Evolutionary conservation across 306 rosid genomes (phyloP), one percentile per base, ranked within the genome.

Genomic region (Phaseolus lunatus): DNA sequence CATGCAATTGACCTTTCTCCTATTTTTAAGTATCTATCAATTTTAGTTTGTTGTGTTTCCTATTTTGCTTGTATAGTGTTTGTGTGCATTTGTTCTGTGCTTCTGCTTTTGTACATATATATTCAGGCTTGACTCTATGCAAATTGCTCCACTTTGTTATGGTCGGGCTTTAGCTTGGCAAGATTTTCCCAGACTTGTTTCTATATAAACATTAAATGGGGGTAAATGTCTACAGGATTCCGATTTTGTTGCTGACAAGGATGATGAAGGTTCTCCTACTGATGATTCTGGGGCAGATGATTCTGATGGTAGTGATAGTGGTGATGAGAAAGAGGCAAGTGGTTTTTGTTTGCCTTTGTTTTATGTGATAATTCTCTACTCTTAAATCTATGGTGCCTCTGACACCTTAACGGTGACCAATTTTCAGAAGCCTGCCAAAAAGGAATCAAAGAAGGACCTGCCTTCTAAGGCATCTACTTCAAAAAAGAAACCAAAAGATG

Each of bases 241-340:
- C 50, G 99, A 92, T 85, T 96, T 90, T 87, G 97, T 92, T 53
- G 37, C 58, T 16, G 98, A 89, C 53, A 85, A 89, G 87, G 99
- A 96, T 80, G 99, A 96, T 81, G 91, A 75, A 72, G 99, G 99
- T 76, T 95, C 99, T 65, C 94, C 99, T 62, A 92, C 96, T 27
- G 99, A 95, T 89, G 97, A 89, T 89, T 95, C 99, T 67, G 99
- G 99, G 41, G 97, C 57, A 18, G 99, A 91, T 0, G 97, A 86
- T 16, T 90, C 97, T 39, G 97, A 96, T 85, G 99, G 53, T 37
- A 96, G 98, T 79, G 83, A 72, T 14, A 89, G 89, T 80, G 96
- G 89, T 58, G 89, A 63, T 49, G 97, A 86, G 83, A 90, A 86
- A 81, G 99, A 95, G 99, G 99, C 75, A 61, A 85, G 83, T 84